Conservation (phyloP, 805 yeast species). For the Saturnispora serradocipensis region DNA sequence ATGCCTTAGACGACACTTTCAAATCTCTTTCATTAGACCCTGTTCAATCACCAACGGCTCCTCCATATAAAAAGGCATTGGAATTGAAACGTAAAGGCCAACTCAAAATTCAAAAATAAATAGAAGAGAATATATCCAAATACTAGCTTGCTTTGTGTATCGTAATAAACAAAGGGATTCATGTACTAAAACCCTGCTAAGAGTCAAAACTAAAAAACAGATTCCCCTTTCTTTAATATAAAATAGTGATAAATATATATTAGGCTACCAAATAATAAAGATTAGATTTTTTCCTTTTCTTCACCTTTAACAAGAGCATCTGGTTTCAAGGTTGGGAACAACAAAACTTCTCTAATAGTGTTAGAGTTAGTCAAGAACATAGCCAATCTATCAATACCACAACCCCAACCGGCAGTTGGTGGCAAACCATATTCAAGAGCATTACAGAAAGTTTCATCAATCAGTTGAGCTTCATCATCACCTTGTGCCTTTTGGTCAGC, state of each 20-base stretch:
- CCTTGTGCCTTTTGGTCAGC: slow-evolving; percentile 98
- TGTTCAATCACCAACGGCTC: slow-evolving; percentile 92
- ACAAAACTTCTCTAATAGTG: slow-evolving; percentile 92
- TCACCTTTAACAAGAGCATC: slow-evolving; percentile 43
- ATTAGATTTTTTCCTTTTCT: slow-evolving; percentile 17
- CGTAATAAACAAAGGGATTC: neutral
- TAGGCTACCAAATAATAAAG: neutral
- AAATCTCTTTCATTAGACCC: slow-evolving; percentile 62
- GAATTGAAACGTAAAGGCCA: slow-evolving; percentile 77
- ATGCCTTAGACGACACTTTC: slow-evolving; percentile 41
- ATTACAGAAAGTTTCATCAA: slow-evolving; percentile 94
- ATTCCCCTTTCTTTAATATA: neutral
- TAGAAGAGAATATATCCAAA: neutral
- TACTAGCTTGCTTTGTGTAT: neutral
- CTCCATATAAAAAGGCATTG: slow-evolving; percentile 89
- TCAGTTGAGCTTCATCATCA: slow-evolving; percentile 96
- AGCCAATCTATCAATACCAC: slow-evolving; percentile 96
- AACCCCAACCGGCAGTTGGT: slow-evolving; percentile 99
- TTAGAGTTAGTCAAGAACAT: slow-evolving; percentile 96
- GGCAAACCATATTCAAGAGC: slow-evolving; percentile 98
- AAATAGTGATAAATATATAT: neutral
- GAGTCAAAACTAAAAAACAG: neutral
- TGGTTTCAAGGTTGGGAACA: slow-evolving; percentile 99
- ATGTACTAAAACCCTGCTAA: neutral
- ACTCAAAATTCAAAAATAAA: slow-evolving; percentile 21